Base-by-base conservation (phyloP, 352 stramenopile genomes). In the Phytophthora quininea region DNA sequence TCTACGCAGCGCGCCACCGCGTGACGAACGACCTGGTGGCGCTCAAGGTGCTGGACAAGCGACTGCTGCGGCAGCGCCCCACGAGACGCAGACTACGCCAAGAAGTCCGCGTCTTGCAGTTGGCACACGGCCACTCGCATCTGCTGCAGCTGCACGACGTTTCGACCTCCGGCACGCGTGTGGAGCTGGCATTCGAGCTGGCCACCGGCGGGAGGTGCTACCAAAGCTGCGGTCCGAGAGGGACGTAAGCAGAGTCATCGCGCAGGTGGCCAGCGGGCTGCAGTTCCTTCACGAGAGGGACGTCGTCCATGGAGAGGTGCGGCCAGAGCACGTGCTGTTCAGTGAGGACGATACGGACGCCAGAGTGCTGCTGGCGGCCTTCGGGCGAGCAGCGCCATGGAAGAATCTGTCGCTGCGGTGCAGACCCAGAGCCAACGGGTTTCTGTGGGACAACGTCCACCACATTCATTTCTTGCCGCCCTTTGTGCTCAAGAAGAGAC, bases 171-270 rank as follows among this genome's bases (percentile, higher is more conserved):
- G 50, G 66, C 3, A 37, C 62, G 29, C 88, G 78, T 7, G 64
- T 93, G 11, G 83, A 92, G 64, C 79, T 95, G 57, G 84, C 80
- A 42, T 95, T 95, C 45, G 85, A 95, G 58, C 61, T 95, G 50
- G 84, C 85, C 5, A 63, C 76, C 51, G 82, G 88, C 24, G 85
- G 88, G 65, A 91, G 29, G 85, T 92, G 19, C 65, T 93, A 57
- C 57, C 67, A 8, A 76, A 74, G 29, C 45, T 92, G 35, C 71
- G 12, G 55, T 88, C 75, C 5, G 85, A 93, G 63, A 63, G 56
- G 14, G 84, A 93, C 65, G 63, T 82, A 45, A 91, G 82, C 40
- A 77, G 71, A 40, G 76, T 84, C 24, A 43, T 90, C 38, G 74
- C 72, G 8, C 69, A 80, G 47, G 73, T 81, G 19, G 74, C 75